Base-by-base conservation (phyloP, 345 rosid species). In the Murraya koenigii region DNA sequence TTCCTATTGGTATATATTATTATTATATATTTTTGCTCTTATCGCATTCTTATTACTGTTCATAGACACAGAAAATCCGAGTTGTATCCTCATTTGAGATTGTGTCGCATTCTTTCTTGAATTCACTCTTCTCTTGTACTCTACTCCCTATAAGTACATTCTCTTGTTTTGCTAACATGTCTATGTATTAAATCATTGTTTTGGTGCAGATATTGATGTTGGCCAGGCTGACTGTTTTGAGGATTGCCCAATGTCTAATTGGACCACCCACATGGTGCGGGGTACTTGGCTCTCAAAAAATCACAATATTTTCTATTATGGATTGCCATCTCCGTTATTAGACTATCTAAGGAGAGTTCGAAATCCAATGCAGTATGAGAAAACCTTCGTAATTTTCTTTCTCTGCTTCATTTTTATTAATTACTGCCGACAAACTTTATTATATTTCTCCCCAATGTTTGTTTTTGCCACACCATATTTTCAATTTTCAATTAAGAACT, bases 241-340 rank as follows among this genome's bases (percentile, higher is more conserved):
- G 74, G 87, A 70, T 7, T 38, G 83, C 63, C 63, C 85, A 15
- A 61, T 69, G 49, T 82, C 81, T 63, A 80, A 79, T 63, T 85
- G 91, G 91, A 86, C 85, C 74, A 69, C 87, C 80, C 97, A 96
- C 87, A 94, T 94, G 99, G 88, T 96, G 67, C 90, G 98, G 47
- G 98, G 95, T 69, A 96, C 98, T 67, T 96, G 97, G 98, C 83
- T 92, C 58, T 94, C 97, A 28, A 87, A 80, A 26, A 89, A 89
- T 79, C 94, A 90, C 56, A 23, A 47, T 70, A 83, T 90, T 71
- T 96, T 96, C 87, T 75, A 86, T 79, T 96, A 92, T 59, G 97
- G 97, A 55, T 87, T 96, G 81, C 99, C 97, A 75, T 68, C 89
- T 77, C 95, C 97, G 10, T 83, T 92, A 75, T 81, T 94, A 62